phyloP scores from a whole-genome alignment of 257 asterid species.

The Petrea volubilis region DNA sequence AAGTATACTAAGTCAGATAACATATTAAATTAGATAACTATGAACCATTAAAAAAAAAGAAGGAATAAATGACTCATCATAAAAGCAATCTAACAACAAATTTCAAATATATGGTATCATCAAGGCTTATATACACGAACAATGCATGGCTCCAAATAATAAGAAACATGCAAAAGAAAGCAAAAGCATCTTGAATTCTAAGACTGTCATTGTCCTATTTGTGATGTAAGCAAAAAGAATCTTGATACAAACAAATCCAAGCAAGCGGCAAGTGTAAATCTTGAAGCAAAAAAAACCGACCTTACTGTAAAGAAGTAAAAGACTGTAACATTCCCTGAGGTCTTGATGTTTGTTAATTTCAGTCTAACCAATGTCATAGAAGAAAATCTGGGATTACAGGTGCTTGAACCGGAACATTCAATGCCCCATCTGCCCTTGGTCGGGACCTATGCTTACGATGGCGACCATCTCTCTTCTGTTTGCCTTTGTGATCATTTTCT shows the following conservation, averaged over 20 bases:
- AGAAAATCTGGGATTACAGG: conserved; percentile 88
- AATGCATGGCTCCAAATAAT: neutral
- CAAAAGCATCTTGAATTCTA: conserved; percentile 9
- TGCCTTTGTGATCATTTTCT: conserved; percentile 52
- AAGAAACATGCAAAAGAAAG: conserved; percentile 8
- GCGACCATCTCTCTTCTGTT: conserved; percentile 45
- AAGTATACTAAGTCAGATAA: too few species aligned
- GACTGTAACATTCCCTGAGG: conserved; percentile 4
- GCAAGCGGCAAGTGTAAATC: conserved; percentile 11
- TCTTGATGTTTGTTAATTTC: neutral
- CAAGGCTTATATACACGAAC: too few species aligned
- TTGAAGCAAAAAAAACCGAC: conserved; percentile 29
- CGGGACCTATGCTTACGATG: conserved; percentile 63
- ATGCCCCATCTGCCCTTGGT: conserved; percentile 56
- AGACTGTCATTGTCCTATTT: neutral
- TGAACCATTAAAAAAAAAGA: too few species aligned
- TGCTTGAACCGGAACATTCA: conserved; percentile 50
- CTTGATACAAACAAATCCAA: conserved; percentile 26
- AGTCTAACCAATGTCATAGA: conserved; percentile 44
- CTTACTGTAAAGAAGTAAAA: conserved; percentile 17
- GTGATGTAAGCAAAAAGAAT: conserved; percentile 25
- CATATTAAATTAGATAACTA: too few species aligned
- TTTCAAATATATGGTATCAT: too few species aligned
- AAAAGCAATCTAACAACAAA: too few species aligned
- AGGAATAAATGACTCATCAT: too few species aligned